Conservation (phyloP, 139 green algal species). For the Tetradesmus obliquus region DNA sequence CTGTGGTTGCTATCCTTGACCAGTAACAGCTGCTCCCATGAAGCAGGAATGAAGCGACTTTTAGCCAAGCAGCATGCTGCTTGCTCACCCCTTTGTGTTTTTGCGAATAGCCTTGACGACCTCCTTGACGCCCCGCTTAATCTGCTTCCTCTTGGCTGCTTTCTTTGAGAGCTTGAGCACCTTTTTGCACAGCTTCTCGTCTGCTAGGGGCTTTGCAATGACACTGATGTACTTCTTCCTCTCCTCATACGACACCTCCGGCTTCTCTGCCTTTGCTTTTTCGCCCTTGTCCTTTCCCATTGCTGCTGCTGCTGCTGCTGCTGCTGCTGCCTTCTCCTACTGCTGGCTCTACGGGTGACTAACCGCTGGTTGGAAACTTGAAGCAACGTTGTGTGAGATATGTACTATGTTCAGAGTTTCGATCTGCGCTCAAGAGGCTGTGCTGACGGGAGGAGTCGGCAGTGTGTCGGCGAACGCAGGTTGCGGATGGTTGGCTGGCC, state of each 20-base stretch:
- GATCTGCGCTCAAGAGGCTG: too few relatives aligned
- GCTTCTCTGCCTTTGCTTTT: conserved; percentile 35
- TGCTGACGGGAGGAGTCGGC: too few relatives aligned
- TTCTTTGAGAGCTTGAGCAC: conserved; percentile 94
- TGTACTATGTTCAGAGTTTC: too few relatives aligned
- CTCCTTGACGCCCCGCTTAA: conserved; percentile 98
- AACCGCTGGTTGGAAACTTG: background rate
- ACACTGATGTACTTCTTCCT: conserved; percentile 64
- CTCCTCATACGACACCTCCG: conserved; percentile 54
- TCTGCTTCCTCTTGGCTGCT: conserved; percentile 95
- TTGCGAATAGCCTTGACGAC: conserved; percentile 98
- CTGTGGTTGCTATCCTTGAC: too few relatives aligned
- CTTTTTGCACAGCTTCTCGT: conserved; percentile 96
- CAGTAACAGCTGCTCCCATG: too few relatives aligned
- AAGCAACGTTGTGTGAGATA: too few relatives aligned
- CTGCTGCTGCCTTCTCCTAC: background rate
- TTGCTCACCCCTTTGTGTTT: conserved; percentile 87
- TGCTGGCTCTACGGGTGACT: background rate
- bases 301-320: conserved; percentile 3
- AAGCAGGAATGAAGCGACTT: too few relatives aligned
- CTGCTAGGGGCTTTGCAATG: conserved; percentile 94
- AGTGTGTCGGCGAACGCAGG: background rate
- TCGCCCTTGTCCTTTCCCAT: conserved; percentile 52
- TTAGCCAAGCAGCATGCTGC: background rate
- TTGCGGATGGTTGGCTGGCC: background rate